Base-by-base conservation (phyloP, 345 rosid species). In the Carallia brachiata region DNA sequence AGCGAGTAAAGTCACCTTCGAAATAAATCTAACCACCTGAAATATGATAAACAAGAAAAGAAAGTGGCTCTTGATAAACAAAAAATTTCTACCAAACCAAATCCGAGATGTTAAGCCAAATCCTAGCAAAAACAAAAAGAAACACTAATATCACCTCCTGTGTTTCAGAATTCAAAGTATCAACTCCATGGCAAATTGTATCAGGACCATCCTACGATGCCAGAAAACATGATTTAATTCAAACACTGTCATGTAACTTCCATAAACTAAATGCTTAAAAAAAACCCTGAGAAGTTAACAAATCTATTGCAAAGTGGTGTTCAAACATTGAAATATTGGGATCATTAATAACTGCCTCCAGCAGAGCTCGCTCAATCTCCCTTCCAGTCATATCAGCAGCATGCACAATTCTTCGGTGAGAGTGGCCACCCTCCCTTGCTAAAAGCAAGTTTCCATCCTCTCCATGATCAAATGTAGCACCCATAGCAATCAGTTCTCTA, bases 301-400 rank as follows among this genome's bases (percentile, higher is more conserved):
- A 76, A 84, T 95, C 99, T 61, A 92, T 83, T 2, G 93, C 99
- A 64, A 88, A 95, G 71, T 92, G 97, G 71, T 95, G 93, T 70
- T 95, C 83, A 79, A 90, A 95, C 65, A 95, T 80, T 16, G 80
- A 75, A 60, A 95, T 95, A 69, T 86, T 87, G 61, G 92, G 97
- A 81, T 92, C 93, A 37, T 79, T 84, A 73, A 80, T 69, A 73
- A 89, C 96, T 18, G 97, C 97, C 73, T 89, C 82, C 36, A 95
- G 81, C 48, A 95, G 83, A 77, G 99, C 97, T 71, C 99, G 84
- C 77, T 92, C 97, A 31, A 95, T 95, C 87, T 95, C 97, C 78
- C 91, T 84, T 75, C 99, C 99, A 32, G 99, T 95, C 96, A 92
- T 89, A 81, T 95, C 99, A 65, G 99, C 97, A 44, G 99, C 93